Evolutionary conservation across 768 basidiomycete genomes (phyloP), one percentile per base, ranked within the genome.

Genomic region (Suillus americanus): DNA sequence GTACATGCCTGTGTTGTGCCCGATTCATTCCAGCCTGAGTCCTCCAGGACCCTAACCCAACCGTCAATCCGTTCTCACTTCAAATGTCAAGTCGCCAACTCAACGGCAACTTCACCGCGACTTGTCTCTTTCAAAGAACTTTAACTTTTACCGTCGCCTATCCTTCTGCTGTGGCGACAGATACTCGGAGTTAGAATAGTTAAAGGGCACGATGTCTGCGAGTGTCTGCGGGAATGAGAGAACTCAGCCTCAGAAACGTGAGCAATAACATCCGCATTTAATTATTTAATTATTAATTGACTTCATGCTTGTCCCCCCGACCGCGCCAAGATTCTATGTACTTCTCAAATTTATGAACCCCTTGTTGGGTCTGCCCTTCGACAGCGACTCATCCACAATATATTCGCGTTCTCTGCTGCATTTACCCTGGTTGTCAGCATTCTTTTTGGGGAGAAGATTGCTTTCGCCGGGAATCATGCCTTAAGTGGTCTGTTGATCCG

Each of bases 271-370:
- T 75, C 76, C 1, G 72, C 68, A 23, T 68, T 73, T 37, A n/a
- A n/a, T n/a, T n/a, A n/a, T n/a, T n/a, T n/a, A n/a, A n/a, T n/a
- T n/a, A n/a, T n/a, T n/a, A n/a, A n/a, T n/a, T n/a, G n/a, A 67
- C 68, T 1, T 68, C 81, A n/a, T 84, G 84, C 59, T 76, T 86
- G 0, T 75, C n/a, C n/a, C 87, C 2, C 85, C 86, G 0, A 77
- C 82, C 1, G 75, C 91, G 6, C 88, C 89, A n/a, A n/a, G n/a
- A n/a, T n/a, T n/a, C n/a, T n/a, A 0, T 80, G 87, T 0, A 74
- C 90, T 2, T 76, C 82, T 6, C 82, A 86, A 67, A 75, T 80
- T 1, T 92, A 87, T 71, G 88, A 90, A 67, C 89, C 89, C 10
- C 82, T 86, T 53, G 83, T 87, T 2, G 90, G 88, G 70, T 75